phyloP scores from a whole-genome alignment of 2,329 filamentous ascomycete genomes.

The Fusarium sp. region DNA sequence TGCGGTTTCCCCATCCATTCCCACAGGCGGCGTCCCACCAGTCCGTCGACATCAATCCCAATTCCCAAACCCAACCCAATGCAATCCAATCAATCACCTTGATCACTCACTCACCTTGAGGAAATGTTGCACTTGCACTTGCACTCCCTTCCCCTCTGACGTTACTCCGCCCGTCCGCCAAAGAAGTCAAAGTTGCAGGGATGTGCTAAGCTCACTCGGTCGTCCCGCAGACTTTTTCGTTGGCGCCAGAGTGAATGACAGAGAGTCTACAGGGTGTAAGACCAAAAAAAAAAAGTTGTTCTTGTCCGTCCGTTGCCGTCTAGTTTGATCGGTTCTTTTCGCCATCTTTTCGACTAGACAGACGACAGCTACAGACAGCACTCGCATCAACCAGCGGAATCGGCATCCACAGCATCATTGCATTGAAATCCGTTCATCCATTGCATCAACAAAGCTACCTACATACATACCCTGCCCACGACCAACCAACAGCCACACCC shows the following conservation, averaged over 20 bases:
- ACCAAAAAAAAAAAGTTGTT: slow-evolving; percentile 26
- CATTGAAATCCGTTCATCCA: slow-evolving; percentile 28
- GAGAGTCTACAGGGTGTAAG: slow-evolving; percentile 27
- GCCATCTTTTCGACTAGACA: neutral
- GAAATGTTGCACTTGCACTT: slow-evolving; percentile 19
- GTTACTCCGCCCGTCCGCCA: slow-evolving; percentile 34
- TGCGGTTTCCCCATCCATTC: slow-evolving; percentile 40
- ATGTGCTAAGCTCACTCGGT: slow-evolving; percentile 40
- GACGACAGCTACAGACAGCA: neutral
- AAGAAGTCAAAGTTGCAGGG: slow-evolving; percentile 39
- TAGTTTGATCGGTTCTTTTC: neutral
- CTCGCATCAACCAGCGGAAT: slow-evolving; percentile 15
- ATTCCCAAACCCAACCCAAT: slow-evolving; percentile 15
- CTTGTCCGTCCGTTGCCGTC: slow-evolving; percentile 31
- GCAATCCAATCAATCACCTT: neutral
- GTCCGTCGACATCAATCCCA: neutral
- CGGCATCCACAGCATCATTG: slow-evolving; percentile 20
- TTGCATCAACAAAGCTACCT: slow-evolving; percentile 18
- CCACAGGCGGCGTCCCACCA: slow-evolving; percentile 9
- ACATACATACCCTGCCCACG: slow-evolving; percentile 24
- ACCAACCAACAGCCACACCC: slow-evolving; percentile 35
- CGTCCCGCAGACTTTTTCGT: slow-evolving; percentile 43
- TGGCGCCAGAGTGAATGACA: slow-evolving; percentile 20
- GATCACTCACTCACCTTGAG: slow-evolving; percentile 1
- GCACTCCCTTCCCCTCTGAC: slow-evolving; percentile 16